phyloP scores from a whole-genome alignment of 2,329 filamentous ascomycete genomes.

The Colletotrichum horii region DNA sequence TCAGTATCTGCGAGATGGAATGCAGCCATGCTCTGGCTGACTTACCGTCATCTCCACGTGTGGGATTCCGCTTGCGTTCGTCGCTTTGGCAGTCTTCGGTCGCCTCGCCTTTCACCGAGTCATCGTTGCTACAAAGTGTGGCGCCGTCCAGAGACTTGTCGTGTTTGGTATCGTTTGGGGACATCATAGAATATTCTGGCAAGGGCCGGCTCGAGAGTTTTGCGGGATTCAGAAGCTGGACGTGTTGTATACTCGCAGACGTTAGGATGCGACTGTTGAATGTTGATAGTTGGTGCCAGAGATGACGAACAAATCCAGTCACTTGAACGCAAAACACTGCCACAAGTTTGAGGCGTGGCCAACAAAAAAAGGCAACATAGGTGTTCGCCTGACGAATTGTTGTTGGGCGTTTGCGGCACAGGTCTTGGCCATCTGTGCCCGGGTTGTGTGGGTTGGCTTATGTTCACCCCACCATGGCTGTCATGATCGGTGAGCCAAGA shows the following conservation, averaged over 20 bases:
- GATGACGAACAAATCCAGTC: not conserved
- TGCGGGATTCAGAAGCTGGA: not conserved
- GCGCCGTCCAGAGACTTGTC: not conserved
- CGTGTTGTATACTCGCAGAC: not conserved
- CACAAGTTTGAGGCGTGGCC: not conserved
- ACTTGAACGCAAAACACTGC: not conserved
- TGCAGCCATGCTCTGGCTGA: not conserved
- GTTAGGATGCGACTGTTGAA: not conserved
- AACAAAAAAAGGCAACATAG: not conserved
- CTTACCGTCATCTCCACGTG: not conserved
- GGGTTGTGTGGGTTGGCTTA: not conserved
- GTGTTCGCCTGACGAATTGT: not conserved
- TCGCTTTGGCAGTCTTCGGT: not conserved
- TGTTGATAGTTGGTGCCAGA: not conserved
- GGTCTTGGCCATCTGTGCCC: not conserved
- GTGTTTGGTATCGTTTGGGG: not conserved
- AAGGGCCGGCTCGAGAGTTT: not conserved
- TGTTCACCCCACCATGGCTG: not conserved
- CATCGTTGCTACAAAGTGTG: not conserved
- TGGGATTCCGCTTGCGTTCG: not conserved
- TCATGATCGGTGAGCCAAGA: not conserved
- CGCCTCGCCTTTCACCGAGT: not conserved
- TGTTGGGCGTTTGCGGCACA: not conserved
- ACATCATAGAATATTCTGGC: not conserved
- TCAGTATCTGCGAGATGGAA: not conserved